phyloP scores from a whole-genome alignment of 2,329 filamentous ascomycete species.

The Neofusicoccum parvum region DNA sequence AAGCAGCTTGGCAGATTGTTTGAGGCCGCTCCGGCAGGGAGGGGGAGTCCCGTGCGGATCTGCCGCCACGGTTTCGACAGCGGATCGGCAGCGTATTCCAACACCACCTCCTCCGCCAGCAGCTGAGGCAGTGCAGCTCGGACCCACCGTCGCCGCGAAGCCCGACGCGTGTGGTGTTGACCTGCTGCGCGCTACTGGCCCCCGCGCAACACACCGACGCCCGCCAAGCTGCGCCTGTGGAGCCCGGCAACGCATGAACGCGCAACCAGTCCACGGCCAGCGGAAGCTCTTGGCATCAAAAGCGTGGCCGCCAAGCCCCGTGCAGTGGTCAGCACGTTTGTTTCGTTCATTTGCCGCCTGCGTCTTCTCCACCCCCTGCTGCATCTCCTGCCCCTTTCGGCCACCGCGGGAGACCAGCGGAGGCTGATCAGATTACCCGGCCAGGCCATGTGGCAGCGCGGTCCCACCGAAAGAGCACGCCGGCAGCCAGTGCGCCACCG shows the following conservation, averaged over 20 bases:
- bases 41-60: constrained; percentile 18
- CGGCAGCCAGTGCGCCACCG: not conserved
- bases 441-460: constrained; percentile 8
- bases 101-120: not conserved
- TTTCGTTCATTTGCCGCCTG: constrained; percentile 1
- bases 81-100: not conserved
- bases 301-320: constrained; percentile 2
- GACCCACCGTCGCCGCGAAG: not conserved
- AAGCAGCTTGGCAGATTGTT: constrained; percentile 8
- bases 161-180: not conserved
- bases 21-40: constrained; percentile 1
- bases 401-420: constrained; percentile 3
- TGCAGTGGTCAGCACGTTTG: not conserved
- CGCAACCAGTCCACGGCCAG: not conserved
- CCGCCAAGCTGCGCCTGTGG: not conserved
- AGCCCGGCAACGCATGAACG: not conserved
- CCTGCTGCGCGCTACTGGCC: too few relatives aligned
- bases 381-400: constrained; percentile 18
- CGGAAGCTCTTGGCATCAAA: constrained; percentile 7
- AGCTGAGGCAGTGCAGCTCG: constrained; percentile 3
- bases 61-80: not conserved
- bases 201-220: not conserved
- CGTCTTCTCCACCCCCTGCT: constrained; percentile 10
- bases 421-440: not conserved
- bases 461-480: not conserved